These are phyloP conservation scores for Sugiyamaella smithiae DNA, from an alignment of 805 yeast species.

Conservation along the genomic window DNA sequence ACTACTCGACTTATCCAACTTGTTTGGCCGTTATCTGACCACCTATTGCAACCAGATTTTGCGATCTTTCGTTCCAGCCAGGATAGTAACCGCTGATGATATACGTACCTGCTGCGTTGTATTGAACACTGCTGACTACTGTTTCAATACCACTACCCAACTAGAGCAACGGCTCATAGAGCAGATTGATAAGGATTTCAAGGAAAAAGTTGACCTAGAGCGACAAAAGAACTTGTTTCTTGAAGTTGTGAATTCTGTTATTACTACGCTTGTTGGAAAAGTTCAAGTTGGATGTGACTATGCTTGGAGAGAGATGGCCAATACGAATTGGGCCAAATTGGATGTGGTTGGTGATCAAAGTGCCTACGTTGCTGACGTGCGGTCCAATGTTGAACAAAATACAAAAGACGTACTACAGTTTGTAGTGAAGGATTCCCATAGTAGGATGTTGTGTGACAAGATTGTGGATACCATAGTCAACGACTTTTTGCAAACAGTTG, in stretches of 20 bases:
- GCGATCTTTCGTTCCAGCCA: slow-evolving; percentile 47
- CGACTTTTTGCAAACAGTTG: slow-evolving; percentile 56
- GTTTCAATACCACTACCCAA: slow-evolving; percentile 74
- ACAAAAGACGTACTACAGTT: slow-evolving; percentile 36
- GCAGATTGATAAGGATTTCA: slow-evolving; percentile 41
- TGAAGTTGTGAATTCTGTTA: slow-evolving; percentile 55
- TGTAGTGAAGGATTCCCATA: slow-evolving; percentile 66
- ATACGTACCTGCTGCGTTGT: slow-evolving; percentile 65
- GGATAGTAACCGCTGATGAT: slow-evolving; percentile 52
- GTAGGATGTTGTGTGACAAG: slow-evolving; percentile 71
- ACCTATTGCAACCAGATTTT: slow-evolving; percentile 56
- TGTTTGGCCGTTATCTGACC: slow-evolving; percentile 64
- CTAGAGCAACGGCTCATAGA: slow-evolving; percentile 58
- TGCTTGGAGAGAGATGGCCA: slow-evolving; percentile 80
- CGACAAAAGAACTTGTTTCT: slow-evolving; percentile 54
- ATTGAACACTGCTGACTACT: slow-evolving; percentile 86
- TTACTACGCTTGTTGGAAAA: slow-evolving; percentile 54
- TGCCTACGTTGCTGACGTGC: slow-evolving; percentile 60
- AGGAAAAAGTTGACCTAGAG: slow-evolving; percentile 51
- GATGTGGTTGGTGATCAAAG: slow-evolving; percentile 71
- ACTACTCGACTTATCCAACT: slow-evolving; percentile 46
- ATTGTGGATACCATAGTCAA: slow-evolving; percentile 61
- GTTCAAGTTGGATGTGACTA: slow-evolving; percentile 59
- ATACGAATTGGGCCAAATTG: slow-evolving; percentile 68
- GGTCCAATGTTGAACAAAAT: slow-evolving; percentile 43